phyloP scores from a whole-genome alignment of 2,329 filamentous ascomycete species.

The Zymoseptoria tritici region DNA sequence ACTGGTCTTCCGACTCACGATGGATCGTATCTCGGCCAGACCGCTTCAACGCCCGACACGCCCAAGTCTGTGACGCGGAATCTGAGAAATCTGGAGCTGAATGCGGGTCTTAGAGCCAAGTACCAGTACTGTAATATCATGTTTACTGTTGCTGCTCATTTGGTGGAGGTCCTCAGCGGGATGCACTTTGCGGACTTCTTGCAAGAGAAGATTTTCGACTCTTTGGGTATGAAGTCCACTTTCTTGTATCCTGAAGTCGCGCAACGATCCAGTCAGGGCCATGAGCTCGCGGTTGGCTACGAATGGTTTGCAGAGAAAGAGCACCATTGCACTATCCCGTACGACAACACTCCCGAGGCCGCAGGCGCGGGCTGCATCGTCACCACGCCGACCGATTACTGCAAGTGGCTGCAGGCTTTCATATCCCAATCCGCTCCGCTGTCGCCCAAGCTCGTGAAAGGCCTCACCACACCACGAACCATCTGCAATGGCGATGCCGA shows the following conservation, averaged over 20 bases:
- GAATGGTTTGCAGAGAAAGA: slow-evolving; percentile 29
- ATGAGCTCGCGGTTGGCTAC: slow-evolving; percentile 39
- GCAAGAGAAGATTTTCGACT: slow-evolving; percentile 37
- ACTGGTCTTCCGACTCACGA: slow-evolving; percentile 42
- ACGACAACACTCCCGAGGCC: slow-evolving; percentile 26
- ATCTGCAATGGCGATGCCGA: slow-evolving; percentile 15
- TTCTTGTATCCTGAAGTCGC: slow-evolving; percentile 25
- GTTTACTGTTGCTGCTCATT: slow-evolving; percentile 40
- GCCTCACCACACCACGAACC: slow-evolving; percentile 21
- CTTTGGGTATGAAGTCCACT: slow-evolving; percentile 43
- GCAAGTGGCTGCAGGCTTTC: slow-evolving; percentile 26
- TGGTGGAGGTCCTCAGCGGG: slow-evolving; percentile 40
- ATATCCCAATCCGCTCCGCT: slow-evolving; percentile 25
- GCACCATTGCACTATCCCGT: slow-evolving; percentile 20
- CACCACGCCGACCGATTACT: slow-evolving; percentile 27
- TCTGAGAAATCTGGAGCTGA: slow-evolving; percentile 41
- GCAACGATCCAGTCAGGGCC: slow-evolving; percentile 14
- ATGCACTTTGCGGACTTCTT: slow-evolving; percentile 37
- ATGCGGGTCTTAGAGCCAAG: slow-evolving; percentile 37
- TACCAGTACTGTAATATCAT: slow-evolving; percentile 48
- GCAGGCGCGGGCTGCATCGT: slow-evolving; percentile 41
- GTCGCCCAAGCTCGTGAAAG: slow-evolving; percentile 18
- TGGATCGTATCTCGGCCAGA: slow-evolving; percentile 24
- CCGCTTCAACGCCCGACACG: slow-evolving; percentile 26
- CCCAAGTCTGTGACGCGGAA: slow-evolving; percentile 36